Evolutionary conservation across 306 rosid species (phyloP), one percentile per base, ranked within the genome.

Genomic region (Fragaria iinumae): DNA sequence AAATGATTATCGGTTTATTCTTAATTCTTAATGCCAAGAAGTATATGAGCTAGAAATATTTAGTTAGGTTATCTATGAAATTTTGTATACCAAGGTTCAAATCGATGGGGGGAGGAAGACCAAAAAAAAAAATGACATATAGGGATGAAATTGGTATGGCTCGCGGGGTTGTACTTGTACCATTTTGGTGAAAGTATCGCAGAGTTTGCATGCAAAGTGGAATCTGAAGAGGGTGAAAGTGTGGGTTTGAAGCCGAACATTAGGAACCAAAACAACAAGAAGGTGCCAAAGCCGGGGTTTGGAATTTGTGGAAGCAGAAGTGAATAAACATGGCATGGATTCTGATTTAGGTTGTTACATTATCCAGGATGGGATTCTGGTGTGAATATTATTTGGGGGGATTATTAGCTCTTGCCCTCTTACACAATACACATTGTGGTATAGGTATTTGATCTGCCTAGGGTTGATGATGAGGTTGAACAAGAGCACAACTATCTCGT

Each of bases 231-330:
- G 44, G 72, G 74, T 52, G 57, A 47, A 39, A 65, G 20, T 27
- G 13, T 34, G 78, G 23, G 72, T 72, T 34, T 52, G 77, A 79
- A 73, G 71, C 78, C 62, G 67, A 73, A 73, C 36, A 72, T 32
- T 53, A 25, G 44, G 23, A 71, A 49, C 32, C 59, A 14, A 60
- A 9, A 10, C 62, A 57, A 69, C 20, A 32, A 20, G 27, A 71
- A 65, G 25, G 7, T 16, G 71, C 76, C 83, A 59, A 80, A 76
- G 80, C 73, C 66, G 12, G 53, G 50, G 34, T 70, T 81, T 81
- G 84, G 84, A 81, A 72, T 20, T 70, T 76, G 29, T 67, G 45
- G 53, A 67, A 14, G 50, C 38, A 55, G 36, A 65, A 39, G 25
- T 27, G 66, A 14, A n/a, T 56, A 8, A 32, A 39, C 65, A 41